Base-by-base conservation (phyloP, 2,329 filamentous ascomycete species). In the Fusarium scirpi region DNA sequence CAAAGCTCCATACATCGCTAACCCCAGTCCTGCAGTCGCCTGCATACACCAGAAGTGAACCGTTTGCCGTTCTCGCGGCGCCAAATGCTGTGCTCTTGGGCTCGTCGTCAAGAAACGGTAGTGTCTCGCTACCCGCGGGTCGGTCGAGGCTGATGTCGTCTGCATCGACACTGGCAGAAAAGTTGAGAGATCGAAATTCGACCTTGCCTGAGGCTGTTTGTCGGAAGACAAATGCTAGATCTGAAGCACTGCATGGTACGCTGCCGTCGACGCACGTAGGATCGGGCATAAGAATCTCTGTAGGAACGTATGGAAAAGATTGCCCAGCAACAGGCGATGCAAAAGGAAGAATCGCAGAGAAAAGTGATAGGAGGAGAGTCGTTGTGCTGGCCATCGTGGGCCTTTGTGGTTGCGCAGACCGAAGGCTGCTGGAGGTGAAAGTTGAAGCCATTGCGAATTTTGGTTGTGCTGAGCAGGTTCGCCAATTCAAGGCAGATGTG, bases 221-320 rank as follows among this genome's bases (percentile, higher is more conserved):
- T 34, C 85, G 83, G 74, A 97, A 90, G 69, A 95, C 85, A 79
- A 96, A 97, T 63, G 90, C 89, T 32, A 88, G 77, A 20, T 88
- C 84, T 65, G 70, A 78, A 58, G 71, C 78, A 69, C 73, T 75
- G 75, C 76, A 78, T 30, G 71, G 60, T 34, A 74, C 62, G 13
- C 82, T 81, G 24, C 82, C 79, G 65, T 86, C 84, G 56, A 83
- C 78, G 62, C 80, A 80, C n/a, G 72, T 58, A 9, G 61, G 62
- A 61, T 80, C 76, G 9, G 86, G 83, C 47, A 89, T 85, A 62
- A 95, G 86, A 55, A 97, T 86, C 30, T 87, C 89, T 1, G 94
- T 94, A 5, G 93, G 92, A 58, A 90, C 90, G 82, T 97, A 97
- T 27, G 93, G 94, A 55, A 94, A 85, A 51, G 78, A 79, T 73